Evolutionary conservation across 371 early-diverging fungal species (phyloP).

Genomic region (Polyrhizophydium stewartii): DNA sequence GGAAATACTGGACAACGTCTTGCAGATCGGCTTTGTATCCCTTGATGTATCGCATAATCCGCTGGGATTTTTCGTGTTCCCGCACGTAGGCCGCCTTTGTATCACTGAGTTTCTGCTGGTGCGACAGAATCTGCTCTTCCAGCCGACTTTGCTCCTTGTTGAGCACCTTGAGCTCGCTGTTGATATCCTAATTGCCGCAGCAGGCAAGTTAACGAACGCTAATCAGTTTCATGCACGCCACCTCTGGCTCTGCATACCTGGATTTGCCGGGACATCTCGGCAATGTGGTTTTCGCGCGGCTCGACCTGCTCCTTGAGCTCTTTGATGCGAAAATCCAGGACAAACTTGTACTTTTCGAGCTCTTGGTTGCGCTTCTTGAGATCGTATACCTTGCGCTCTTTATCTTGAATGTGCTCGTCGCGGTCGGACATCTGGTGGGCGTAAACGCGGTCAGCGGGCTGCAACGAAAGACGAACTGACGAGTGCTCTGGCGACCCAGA

Average conservation of each 20-base stretch:
- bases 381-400: constrained; percentile 52
- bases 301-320: constrained; percentile 56
- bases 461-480: background rate
- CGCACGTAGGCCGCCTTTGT: constrained; percentile 24
- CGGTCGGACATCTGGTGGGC: constrained; percentile 42
- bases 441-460: background rate
- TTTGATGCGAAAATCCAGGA: constrained; percentile 50
- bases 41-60: constrained; percentile 21
- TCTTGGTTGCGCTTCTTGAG: constrained; percentile 57
- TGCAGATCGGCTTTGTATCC: constrained; percentile 38
- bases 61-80: constrained; percentile 29
- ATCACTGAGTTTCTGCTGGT: constrained; percentile 20
- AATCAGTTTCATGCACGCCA: background rate
- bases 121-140: constrained; percentile 27
- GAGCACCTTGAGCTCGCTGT: constrained; percentile 36
- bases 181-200: constrained; percentile 28
- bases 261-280: constrained; percentile 44
- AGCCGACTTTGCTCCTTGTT: constrained; percentile 23
- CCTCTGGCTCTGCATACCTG: no score
- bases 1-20: constrained; percentile 36
- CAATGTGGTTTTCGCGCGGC: constrained; percentile 48
- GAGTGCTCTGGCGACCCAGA: constrained; percentile 14
- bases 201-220: background rate
- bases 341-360: constrained; percentile 58
- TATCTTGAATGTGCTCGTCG: constrained; percentile 54